phyloP scores from a whole-genome alignment of 306 rosid species.

The Biancaea sappan region DNA sequence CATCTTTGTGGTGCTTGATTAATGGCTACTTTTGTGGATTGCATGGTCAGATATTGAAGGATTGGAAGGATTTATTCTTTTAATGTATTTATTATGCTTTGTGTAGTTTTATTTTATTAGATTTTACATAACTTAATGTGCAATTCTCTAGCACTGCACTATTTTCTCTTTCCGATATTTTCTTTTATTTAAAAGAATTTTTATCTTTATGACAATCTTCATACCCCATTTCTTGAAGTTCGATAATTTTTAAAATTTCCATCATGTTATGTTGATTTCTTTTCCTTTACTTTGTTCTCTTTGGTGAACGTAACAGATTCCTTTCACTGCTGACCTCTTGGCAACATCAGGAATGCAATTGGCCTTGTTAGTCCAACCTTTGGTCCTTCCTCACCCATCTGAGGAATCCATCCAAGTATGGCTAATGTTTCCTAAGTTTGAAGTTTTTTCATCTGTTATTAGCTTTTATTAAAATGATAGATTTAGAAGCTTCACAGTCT shows the following conservation, averaged over 20 bases:
- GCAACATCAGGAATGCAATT: conserved; percentile 96
- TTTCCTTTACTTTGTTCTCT: conserved; percentile 31
- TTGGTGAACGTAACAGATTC: conserved; percentile 61
- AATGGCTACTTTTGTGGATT: conserved; percentile 2
- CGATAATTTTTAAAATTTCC: conserved; percentile 24
- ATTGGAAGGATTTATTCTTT: conserved; percentile 4
- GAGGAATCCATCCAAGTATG: conserved; percentile 95
- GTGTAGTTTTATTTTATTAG: neutral
- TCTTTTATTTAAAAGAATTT: conserved; percentile 21
- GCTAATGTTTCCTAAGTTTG: conserved; percentile 17
- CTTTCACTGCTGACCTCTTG: conserved; percentile 89
- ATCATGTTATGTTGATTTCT: conserved; percentile 30
- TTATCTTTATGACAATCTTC: conserved; percentile 24
- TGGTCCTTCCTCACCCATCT: conserved; percentile 93
- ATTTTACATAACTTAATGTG: neutral
- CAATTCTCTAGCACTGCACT: conserved; percentile 4
- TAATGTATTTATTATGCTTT: conserved; percentile 32
- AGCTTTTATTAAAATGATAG: conserved; percentile 26
- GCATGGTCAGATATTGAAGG: conserved; percentile 8
- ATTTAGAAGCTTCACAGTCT: conserved; percentile 22
- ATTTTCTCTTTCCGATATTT: conserved; percentile 18
- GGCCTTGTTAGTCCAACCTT: conserved; percentile 94
- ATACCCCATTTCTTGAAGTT: conserved; percentile 20
- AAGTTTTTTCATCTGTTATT: conserved; percentile 28
- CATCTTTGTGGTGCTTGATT: conserved; percentile 20